Base-by-base conservation (phyloP, 2,329 filamentous ascomycete genomes). In the Colletotrichum cordylinicola region DNA sequence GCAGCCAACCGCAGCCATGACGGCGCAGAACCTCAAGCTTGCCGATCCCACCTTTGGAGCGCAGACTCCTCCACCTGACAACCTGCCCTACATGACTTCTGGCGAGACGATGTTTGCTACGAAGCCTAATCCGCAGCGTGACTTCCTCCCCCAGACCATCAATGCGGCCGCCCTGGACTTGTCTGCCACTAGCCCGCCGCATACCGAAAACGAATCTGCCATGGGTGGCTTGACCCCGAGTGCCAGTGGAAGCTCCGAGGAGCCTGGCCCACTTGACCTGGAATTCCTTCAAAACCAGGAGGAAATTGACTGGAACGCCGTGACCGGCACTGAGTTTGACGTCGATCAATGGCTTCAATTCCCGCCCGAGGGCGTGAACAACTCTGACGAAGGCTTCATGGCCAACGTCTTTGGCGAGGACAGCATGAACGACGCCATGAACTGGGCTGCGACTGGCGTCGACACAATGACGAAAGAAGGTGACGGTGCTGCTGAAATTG, bases 331-430 rank as follows among this genome's bases (percentile, higher is more conserved):
- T 10, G 89, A 90, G 76, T 87, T 91, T 74, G 90, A 92, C 71
- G 89, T 91, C 69, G 89, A 91, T 73, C 89, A 91, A 78, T 92
- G 89, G 88, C 84, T 92, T 27, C 88, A 91, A 75, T 92, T 91
- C 77, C 90, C 89, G 8, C 85, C 86, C 2, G 90, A 91, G 66
- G 87, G 86, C 8, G 84, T 85, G 13, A 86, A 84, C 74, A 83
- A 82, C 43, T 79, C 81, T 9, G 85, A 85, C n/a, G 85, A 85
- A 31, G 82, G 82, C 29, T 79, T 86, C 61, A 83, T 85, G 78
- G 80, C 80, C 8, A 82, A 81, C 8, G 79, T 85, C 29, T 83
- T 85, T 67, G 80, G 76, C 10, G 76, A 77, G 31, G 72, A 78
- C 18, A 65, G 67, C 58, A 79, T 79, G 72, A 72, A 72, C 27